Evolutionary conservation across 371 early-diverging fungal genomes (phyloP).

Genomic region (Zopfochytrium polystomum): DNA sequence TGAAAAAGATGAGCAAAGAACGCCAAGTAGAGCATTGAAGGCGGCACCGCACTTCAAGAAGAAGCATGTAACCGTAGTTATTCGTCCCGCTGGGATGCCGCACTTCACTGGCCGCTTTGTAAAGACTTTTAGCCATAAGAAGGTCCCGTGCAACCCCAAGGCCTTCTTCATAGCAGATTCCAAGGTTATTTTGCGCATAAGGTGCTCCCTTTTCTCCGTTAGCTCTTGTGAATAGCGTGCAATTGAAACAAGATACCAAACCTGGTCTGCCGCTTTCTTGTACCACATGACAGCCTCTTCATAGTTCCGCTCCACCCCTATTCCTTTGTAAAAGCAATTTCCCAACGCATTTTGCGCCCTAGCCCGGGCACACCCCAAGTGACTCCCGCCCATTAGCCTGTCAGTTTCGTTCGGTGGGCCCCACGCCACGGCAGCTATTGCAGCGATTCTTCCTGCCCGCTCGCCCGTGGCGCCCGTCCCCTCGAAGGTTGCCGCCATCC

Average conservation of each 20-base stretch:
- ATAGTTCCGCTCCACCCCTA: constrained; percentile 42
- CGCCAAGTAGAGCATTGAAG: no score
- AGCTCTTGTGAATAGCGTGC: constrained; percentile 10
- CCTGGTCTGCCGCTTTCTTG: constrained; percentile 45
- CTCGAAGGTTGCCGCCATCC: constrained; percentile 27
- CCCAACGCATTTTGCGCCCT: constrained; percentile 47
- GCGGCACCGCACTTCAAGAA: constrained; percentile 34
- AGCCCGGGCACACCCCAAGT: constrained; percentile 11
- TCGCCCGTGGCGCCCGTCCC: background rate
- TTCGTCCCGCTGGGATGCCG: constrained; percentile 47
- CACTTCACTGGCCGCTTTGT: constrained; percentile 46
- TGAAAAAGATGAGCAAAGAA: background rate
- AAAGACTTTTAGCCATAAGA: constrained; percentile 41
- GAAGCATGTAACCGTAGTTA: constrained; percentile 48
- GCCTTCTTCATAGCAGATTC: constrained; percentile 59
- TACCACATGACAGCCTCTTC: constrained; percentile 50
- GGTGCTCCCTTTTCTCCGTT: constrained; percentile 34
- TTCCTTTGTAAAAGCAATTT: constrained; percentile 47
- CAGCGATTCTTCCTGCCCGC: background rate
- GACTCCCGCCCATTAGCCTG: constrained; percentile 9
- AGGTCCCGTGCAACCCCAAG: constrained; percentile 45
- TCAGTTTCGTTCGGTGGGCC: constrained; percentile 15
- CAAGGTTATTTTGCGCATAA: constrained; percentile 54
- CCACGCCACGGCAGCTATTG: background rate
- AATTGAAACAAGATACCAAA: constrained; percentile 7